Conservation (phyloP, 2,329 filamentous ascomycete genomes). For the Colletotrichum karsti region DNA sequence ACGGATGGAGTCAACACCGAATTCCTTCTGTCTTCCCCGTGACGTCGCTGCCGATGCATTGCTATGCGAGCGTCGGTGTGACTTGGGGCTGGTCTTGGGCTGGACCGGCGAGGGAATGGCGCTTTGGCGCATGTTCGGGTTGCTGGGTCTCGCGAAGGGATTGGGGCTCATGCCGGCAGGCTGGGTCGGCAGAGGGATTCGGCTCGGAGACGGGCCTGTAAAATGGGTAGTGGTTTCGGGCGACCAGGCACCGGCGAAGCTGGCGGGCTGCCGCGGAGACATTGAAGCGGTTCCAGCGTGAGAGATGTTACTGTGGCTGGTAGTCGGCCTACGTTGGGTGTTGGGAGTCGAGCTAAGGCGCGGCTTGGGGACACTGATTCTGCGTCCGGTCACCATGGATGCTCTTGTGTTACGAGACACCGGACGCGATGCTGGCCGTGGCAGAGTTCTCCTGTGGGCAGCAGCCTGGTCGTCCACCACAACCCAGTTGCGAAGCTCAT, state of each 20-base stretch:
- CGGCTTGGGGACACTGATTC: conserved; percentile 53
- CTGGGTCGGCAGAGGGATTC: conserved; percentile 49
- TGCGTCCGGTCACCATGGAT: conserved; percentile 46
- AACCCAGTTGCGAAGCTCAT: conserved; percentile 77
- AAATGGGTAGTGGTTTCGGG: conserved; percentile 39
- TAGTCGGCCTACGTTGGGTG: conserved; percentile 37
- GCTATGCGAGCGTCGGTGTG: conserved; percentile 56
- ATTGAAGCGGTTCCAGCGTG: conserved; percentile 46
- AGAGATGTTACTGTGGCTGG: conserved; percentile 36
- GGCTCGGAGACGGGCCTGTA: conserved; percentile 48
- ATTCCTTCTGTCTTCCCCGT: conserved; percentile 33
- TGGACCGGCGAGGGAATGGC: conserved; percentile 34
- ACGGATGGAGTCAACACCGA: conserved; percentile 34
- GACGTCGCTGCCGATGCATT: conserved; percentile 50
- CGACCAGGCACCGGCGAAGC: conserved; percentile 60
- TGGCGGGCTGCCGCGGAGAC: conserved; percentile 35
- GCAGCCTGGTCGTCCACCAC: conserved; percentile 60
- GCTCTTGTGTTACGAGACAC: conserved; percentile 34
- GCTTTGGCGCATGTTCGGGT: conserved; percentile 29
- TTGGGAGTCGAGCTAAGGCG: conserved; percentile 42
- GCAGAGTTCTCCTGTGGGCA: not conserved
- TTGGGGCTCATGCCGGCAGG: conserved; percentile 29
- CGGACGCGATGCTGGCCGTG: conserved; percentile 17
- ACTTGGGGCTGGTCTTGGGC: conserved; percentile 28
- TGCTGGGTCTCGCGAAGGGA: conserved; percentile 32